Base-by-base conservation (phyloP, 495 filamentous ascomycete species). In the Neurospora sp. region DNA sequence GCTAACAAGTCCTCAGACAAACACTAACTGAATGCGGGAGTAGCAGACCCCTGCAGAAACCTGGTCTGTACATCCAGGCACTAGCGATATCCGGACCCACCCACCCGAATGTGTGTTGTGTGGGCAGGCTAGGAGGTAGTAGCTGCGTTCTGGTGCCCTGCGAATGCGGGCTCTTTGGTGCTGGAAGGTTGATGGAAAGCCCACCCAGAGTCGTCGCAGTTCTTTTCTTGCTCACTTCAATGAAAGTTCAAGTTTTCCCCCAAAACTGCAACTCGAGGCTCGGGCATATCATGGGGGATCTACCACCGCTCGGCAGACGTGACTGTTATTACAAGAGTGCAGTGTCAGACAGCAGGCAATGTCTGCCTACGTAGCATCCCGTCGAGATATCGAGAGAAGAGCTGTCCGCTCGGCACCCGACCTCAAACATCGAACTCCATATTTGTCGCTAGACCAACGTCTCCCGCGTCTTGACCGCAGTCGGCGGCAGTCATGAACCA, bases 21-120 rank as follows among this genome's bases (percentile, higher is more conserved):
- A 60, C 16, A 72, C 71, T 27, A 38, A 46, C 42, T 11, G 27
- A 66, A 78, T 77, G 75, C 78, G 73, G 75, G 78, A 78, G 75
- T 74, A 31, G 76, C 71, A 70, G 77, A 78, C 76, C 78, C 79
- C 75, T 80, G 76, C 77, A 78, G 74, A 75, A 37, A 79, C 76
- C 72, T 62, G 72, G 75, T 72, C 41, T 75, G 60, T 76, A 78
- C 76, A 73, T 78, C 71, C 35, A 72, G 49, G 40, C 77, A 77
- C 77, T 62, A 49, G 44, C 60, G 37, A 37, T 31, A 60, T 38
- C 39, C 46, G 38, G 70, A 69, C 71, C 72, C 76, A 72, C 75
- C 70, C 72, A 74, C 71, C 54, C 74, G 37, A 49, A 60, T 37
- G 71, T 73, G 70, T 73, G 72, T 72, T 74, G 66, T 72, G 27